These are phyloP conservation scores for Salmacisia buchloeana DNA, from an alignment of 1,284 basidiomycete species.

Conservation along the genomic window DNA sequence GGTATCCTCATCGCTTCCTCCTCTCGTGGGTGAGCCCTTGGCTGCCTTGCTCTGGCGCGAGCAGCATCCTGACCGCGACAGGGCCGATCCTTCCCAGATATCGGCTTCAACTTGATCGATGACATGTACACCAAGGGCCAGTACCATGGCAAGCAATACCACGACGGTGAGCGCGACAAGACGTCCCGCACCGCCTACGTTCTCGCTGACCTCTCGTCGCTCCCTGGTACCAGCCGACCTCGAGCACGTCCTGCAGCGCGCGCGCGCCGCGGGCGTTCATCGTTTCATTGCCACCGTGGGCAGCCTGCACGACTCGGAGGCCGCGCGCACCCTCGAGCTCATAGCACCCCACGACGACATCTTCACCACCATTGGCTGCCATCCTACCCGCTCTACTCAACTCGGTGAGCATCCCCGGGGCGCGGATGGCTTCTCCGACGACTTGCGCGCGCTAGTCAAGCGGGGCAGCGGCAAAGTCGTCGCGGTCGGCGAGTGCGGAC, in stretches of 20 bases:
- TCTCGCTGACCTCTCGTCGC: slow-evolving; percentile 73
- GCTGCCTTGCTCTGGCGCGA: neutral
- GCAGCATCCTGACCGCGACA: neutral
- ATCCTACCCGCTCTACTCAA: slow-evolving; percentile 75
- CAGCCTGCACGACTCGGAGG: neutral
- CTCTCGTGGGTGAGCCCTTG: neutral
- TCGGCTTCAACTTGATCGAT: slow-evolving; percentile 56
- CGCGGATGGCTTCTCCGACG: slow-evolving; percentile 63
- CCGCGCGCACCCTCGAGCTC: neutral
- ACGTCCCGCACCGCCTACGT: slow-evolving; percentile 70
- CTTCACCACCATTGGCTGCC: slow-evolving; percentile 75
- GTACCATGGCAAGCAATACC: slow-evolving; percentile 54
- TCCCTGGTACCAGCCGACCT: slow-evolving; percentile 60
- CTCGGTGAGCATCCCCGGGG: slow-evolving; percentile 61
- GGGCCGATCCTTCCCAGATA: slow-evolving; percentile 51
- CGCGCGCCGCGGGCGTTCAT: neutral
- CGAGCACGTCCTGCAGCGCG: slow-evolving; percentile 57
- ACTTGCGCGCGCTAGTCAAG: slow-evolving; percentile 48
- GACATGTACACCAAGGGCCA: slow-evolving; percentile 53
- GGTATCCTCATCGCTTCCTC: neutral
- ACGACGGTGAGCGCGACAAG: slow-evolving; percentile 61
- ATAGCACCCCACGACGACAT: slow-evolving; percentile 42
- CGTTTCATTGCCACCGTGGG: neutral
- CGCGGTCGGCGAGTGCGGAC: slow-evolving; percentile 78
- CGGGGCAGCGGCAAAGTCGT: slow-evolving; percentile 46